These are phyloP conservation scores for Talaromyces sp. DNA, from an alignment of 2,329 filamentous ascomycete species.

Conservation along the genomic window DNA sequence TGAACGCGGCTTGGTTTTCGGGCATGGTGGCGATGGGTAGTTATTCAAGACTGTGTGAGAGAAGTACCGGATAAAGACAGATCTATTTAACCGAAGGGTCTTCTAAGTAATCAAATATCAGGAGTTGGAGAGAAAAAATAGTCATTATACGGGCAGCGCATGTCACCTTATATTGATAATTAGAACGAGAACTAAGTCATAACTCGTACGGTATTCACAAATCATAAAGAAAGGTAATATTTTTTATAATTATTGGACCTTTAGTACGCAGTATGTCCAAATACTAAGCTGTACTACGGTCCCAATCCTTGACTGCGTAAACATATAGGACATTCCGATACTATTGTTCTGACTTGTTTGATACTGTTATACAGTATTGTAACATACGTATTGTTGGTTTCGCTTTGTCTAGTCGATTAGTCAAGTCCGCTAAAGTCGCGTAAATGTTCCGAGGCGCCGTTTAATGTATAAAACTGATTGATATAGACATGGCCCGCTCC, in stretches of 20 bases:
- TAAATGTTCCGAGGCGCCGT: too few species aligned
- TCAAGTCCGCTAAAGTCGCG: too few species aligned
- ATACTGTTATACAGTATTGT: too few species aligned
- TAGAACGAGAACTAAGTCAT: neutral
- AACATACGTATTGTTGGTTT: too few species aligned
- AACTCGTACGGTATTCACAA: neutral
- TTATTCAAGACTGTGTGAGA: neutral
- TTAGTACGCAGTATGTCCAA: neutral
- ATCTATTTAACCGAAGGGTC: neutral
- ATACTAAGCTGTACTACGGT: too few species aligned
- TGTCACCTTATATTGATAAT: neutral
- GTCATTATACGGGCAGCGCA: neutral
- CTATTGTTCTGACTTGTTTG: too few species aligned
- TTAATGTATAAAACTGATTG: too few species aligned
- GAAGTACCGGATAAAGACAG: neutral
- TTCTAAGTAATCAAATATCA: neutral
- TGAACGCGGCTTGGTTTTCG: constrained; percentile 14
- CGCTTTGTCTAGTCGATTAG: too few species aligned
- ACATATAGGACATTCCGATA: too few species aligned
- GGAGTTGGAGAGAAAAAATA: neutral
- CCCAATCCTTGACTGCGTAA: too few species aligned
- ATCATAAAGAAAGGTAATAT: neutral
- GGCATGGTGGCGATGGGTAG: neutral
- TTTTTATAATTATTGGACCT: neutral
- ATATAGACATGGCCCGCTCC: too few species aligned